A percentile compares a stretch with the other conserved stretches of the same genome.
phyloP scores from a whole-genome alignment of 805 yeast genomes.

The Saccharomyces paradoxus region DNA sequence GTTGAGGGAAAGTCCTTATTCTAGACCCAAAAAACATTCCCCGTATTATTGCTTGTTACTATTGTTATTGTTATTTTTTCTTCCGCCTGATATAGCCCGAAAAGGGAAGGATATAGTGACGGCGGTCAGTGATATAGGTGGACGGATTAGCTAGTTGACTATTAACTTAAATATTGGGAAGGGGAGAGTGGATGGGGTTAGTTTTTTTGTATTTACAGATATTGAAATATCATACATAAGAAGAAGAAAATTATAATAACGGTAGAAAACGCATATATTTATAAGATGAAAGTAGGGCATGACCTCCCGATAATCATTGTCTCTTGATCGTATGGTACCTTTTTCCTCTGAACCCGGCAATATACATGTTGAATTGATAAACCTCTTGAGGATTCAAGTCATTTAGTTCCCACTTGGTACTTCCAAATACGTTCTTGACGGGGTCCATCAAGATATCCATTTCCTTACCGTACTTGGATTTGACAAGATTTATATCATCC shows the following conservation, averaged over 20 bases:
- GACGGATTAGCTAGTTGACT: background rate
- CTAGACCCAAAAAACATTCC: background rate
- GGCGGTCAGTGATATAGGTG: background rate
- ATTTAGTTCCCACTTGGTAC: constrained; percentile 91
- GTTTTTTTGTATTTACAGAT: background rate
- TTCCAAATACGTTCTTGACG: constrained; percentile 63
- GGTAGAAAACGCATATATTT: background rate
- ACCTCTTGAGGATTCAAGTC: constrained; percentile 89
- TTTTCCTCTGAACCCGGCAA: constrained; percentile 93
- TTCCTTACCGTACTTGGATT: constrained; percentile 58
- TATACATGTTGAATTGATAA: constrained; percentile 80
- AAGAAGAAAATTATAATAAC: background rate
- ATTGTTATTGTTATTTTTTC: background rate
- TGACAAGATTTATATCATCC: constrained; percentile 67
- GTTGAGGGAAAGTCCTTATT: background rate
- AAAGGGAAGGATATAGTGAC: background rate
- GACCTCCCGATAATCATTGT: constrained; percentile 2
- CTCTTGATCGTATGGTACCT: constrained; percentile 75
- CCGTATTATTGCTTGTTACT: background rate
- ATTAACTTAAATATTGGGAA: background rate
- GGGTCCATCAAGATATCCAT: constrained; percentile 75
- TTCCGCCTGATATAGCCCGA: background rate
- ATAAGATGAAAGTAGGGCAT: background rate
- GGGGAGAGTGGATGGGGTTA: background rate
- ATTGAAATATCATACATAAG: background rate